Evolutionary conservation across 257 asterid genomes (phyloP).

Genomic region (Vinca minor): DNA sequence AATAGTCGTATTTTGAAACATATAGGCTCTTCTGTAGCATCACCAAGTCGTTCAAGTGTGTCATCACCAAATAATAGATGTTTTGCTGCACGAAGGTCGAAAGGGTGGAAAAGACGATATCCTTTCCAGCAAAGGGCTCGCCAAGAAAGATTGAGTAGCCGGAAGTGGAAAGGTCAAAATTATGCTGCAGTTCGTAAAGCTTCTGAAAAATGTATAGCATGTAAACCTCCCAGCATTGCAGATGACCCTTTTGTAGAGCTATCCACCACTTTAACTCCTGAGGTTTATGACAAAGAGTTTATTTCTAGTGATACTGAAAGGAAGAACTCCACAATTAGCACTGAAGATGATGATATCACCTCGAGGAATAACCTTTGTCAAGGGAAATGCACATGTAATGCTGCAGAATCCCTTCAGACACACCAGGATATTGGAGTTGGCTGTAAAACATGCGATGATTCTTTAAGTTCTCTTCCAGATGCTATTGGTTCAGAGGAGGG

Average conservation of each 20-base stretch:
- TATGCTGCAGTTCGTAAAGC: constrained; percentile 23
- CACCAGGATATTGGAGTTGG: constrained; percentile 24
- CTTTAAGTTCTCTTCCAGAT: constrained; percentile 32
- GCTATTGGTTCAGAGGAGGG: constrained; percentile 34
- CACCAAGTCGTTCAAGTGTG: constrained; percentile 37
- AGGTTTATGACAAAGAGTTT: constrained; percentile 30
- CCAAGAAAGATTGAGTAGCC: constrained; percentile 56
- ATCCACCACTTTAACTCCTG: constrained; percentile 30
- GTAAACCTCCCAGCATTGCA: constrained; percentile 24
- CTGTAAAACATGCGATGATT: constrained; percentile 24
- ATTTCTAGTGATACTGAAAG: constrained; percentile 26
- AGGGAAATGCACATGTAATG: constrained; percentile 45
- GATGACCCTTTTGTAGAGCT: constrained; percentile 28
- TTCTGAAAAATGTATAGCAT: constrained; percentile 42
- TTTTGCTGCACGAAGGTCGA: constrained; percentile 54
- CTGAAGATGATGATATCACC: constrained; percentile 23
- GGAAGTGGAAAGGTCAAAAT: constrained; percentile 53
- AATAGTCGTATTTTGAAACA: constrained; percentile 9
- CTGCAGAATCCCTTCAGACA: constrained; percentile 25
- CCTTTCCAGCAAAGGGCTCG: constrained; percentile 61
- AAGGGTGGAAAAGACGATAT: constrained; percentile 71
- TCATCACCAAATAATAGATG: constrained; percentile 45
- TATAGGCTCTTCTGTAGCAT: constrained; percentile 45
- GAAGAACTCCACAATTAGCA: constrained; percentile 19
- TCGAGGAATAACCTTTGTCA: constrained; percentile 19